Evolutionary conservation across 768 basidiomycete genomes (phyloP).

Genomic region (Pulveroboletus ravenelii): DNA sequence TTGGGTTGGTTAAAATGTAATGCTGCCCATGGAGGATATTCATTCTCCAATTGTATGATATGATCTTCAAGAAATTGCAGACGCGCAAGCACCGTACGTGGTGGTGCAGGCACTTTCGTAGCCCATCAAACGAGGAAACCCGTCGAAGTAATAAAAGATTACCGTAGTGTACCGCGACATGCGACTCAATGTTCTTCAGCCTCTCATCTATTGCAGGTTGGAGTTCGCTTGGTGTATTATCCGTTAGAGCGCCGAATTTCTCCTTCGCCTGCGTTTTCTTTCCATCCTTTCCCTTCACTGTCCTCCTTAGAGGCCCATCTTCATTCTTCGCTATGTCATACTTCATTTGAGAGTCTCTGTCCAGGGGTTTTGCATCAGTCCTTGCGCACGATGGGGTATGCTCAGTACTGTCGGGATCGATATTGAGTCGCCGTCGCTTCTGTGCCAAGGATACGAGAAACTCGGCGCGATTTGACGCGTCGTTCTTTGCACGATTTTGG

Average conservation of each 20-base stretch:
- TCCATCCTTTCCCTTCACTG: slow-evolving; percentile 34
- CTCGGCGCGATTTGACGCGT: slow-evolving; percentile 72
- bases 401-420: slow-evolving; percentile 32
- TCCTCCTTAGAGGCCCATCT: slow-evolving; percentile 68
- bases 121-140: slow-evolving; percentile 3
- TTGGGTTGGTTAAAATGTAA: slow-evolving; percentile 85
- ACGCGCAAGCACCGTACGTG: slow-evolving; percentile 58
- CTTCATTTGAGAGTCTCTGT: slow-evolving; percentile 77
- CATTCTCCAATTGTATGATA: slow-evolving; percentile 69
- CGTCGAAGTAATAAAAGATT: neutral
- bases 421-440: slow-evolving; percentile 44
- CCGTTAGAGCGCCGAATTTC: slow-evolving; percentile 14
- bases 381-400: slow-evolving; percentile 61
- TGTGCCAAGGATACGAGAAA: slow-evolving; percentile 60
- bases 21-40: slow-evolving; percentile 84
- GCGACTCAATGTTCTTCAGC: slow-evolving; percentile 61
- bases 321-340: slow-evolving; percentile 86
- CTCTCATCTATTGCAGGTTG: slow-evolving; percentile 65
- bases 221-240: slow-evolving; percentile 36
- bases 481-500: slow-evolving; percentile 63
- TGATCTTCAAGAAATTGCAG: slow-evolving; percentile 74
- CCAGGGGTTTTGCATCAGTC: slow-evolving; percentile 62
- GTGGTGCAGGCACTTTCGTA: slow-evolving; percentile 61
- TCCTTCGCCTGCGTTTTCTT: slow-evolving; percentile 10
- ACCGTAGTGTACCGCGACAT: slow-evolving; percentile 76